Percentiles rank a stretch among this genome's conserved stretches.
Conservation (phyloP, 257 asterid genomes). For the Solanum phureja region DNA sequence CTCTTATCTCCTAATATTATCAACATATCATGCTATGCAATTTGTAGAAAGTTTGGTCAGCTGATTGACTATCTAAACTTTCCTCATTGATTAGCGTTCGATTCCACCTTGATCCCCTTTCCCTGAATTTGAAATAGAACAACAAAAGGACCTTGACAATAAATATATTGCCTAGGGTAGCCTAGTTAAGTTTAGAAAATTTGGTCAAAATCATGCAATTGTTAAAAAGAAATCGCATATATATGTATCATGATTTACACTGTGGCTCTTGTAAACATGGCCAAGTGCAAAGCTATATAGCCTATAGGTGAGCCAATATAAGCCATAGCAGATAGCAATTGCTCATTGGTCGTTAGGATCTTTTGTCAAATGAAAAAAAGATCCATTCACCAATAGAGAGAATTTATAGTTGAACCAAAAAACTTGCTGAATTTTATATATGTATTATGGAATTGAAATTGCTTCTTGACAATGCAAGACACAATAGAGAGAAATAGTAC, state of each 20-base stretch:
- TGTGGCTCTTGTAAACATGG: neutral
- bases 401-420: neutral
- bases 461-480: neutral
- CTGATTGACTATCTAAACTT: neutral
- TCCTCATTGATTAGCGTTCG: neutral
- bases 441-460: neutral
- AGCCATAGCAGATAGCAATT: neutral
- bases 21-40: neutral
- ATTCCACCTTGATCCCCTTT: neutral
- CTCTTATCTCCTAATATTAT: neutral
- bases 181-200: neutral
- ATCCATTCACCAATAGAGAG: neutral
- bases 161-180: neutral
- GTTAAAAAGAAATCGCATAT: neutral
- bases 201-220: neutral
- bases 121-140: neutral
- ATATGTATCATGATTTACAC: neutral
- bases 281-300: neutral
- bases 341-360: neutral
- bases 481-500: neutral
- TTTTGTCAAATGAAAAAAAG: neutral
- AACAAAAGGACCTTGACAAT: neutral
- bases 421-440: neutral
- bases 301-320: neutral
- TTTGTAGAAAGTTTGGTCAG: neutral